These are phyloP conservation scores for Acacia melanoxylon DNA, from an alignment of 306 rosid species.

Conservation along the genomic window DNA sequence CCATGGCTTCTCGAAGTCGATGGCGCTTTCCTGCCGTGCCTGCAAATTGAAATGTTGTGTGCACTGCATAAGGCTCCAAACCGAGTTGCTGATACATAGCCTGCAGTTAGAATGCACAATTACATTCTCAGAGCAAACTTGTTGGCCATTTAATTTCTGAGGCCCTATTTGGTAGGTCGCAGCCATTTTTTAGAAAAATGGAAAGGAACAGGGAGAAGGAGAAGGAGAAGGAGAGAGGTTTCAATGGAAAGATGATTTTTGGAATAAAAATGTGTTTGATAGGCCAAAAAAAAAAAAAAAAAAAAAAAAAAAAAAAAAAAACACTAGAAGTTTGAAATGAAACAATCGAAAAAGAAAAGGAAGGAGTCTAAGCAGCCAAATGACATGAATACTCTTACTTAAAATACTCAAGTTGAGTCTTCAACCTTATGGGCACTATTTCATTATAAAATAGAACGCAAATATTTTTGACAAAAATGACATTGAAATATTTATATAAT, in stretches of 20 bases:
- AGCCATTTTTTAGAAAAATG: background rate
- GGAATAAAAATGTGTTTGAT: background rate
- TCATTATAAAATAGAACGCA: background rate
- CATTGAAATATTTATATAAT: background rate
- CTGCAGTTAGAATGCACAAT: slow-evolving; percentile 47
- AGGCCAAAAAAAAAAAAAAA: no score
- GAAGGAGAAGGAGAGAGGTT: background rate
- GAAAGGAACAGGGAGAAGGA: background rate
- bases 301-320: no score
- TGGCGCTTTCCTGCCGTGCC: slow-evolving; percentile 98
- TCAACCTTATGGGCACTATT: background rate
- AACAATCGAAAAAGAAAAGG: background rate
- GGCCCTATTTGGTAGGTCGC: background rate
- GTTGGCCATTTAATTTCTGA: slow-evolving; percentile 5
- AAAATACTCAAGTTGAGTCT: background rate
- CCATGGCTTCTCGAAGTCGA: slow-evolving; percentile 92
- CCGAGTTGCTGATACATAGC: slow-evolving; percentile 84
- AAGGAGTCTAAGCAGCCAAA: background rate
- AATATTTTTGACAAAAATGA: background rate
- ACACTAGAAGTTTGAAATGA: background rate
- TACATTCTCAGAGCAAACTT: slow-evolving; percentile 23
- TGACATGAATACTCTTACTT: slow-evolving; percentile 6
- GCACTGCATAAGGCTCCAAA: slow-evolving; percentile 92
- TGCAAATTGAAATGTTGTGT: slow-evolving; percentile 88
- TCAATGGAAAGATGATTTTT: background rate